These are phyloP conservation scores for Dioszegia aurantiaca DNA, from an alignment of 768 basidiomycete genomes.

Conservation along the genomic window DNA sequence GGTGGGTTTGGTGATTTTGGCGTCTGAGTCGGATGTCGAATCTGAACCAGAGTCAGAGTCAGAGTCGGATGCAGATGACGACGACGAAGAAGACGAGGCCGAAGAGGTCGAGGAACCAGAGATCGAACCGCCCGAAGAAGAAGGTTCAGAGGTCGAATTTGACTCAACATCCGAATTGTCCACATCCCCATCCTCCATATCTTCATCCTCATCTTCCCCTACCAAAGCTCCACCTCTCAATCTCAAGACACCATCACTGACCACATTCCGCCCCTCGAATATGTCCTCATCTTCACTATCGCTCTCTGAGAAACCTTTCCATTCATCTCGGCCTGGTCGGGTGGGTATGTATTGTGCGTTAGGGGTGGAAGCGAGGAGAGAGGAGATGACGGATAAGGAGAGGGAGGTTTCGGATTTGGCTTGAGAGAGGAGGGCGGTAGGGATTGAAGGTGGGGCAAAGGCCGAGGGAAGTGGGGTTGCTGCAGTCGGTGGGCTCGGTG, in stretches of 20 bases:
- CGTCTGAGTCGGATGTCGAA: background rate
- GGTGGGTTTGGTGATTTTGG: background rate
- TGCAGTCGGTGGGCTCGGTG: background rate
- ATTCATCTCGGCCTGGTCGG: slow-evolving; percentile 16
- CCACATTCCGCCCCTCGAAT: slow-evolving; percentile 6
- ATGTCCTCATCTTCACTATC: slow-evolving; percentile 18
- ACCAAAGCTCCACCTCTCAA: slow-evolving; percentile 15
- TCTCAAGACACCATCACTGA: slow-evolving; percentile 5
- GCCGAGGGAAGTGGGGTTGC: background rate
- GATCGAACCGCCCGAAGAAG: background rate
- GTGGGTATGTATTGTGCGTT: slow-evolving; percentile 1
- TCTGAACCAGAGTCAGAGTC: background rate
- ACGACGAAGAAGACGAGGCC: slow-evolving; percentile 1
- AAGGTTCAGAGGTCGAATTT: slow-evolving; percentile 5
- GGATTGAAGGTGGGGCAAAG: slow-evolving; percentile 4
- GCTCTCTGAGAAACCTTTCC: slow-evolving; percentile 22
- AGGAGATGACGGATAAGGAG: slow-evolving; percentile 14
- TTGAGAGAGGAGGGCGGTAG: slow-evolving; percentile 12
- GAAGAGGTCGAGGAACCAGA: slow-evolving; percentile 6
- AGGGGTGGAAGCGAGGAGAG: slow-evolving; percentile 6
- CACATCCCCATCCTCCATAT: slow-evolving; percentile 13
- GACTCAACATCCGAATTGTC: slow-evolving; percentile 8
- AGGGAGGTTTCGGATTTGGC: slow-evolving; percentile 19
- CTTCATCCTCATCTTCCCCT: slow-evolving; percentile 7
- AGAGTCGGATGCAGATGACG: background rate